Percentiles rank a stretch among this genome's conserved stretches.
Conservation (phyloP, 208 protist species). For the Leishmania amazonensis region DNA sequence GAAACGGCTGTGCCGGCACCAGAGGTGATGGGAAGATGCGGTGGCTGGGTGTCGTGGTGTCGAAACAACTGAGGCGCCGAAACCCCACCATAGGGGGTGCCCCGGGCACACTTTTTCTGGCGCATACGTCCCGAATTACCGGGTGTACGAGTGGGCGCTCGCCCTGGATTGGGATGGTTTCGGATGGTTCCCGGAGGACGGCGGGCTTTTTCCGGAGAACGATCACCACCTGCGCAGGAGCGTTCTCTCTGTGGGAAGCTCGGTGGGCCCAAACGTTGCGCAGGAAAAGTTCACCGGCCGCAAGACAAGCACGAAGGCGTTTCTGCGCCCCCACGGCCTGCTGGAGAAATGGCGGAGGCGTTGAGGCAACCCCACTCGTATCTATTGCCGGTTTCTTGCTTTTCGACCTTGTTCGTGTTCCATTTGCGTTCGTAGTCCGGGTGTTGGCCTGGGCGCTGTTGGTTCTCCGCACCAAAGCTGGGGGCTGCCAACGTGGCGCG, state of each 20-base stretch:
- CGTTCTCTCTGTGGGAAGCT: slow-evolving; percentile 64
- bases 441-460: too few relatives aligned
- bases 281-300: slow-evolving; percentile 41
- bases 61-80: slow-evolving; percentile 21
- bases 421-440: neutral
- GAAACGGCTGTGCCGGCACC: slow-evolving; percentile 21
- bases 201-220: slow-evolving; percentile 48
- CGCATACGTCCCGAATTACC: slow-evolving; percentile 73
- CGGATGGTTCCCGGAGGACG: slow-evolving; percentile 65
- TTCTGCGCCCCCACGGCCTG: slow-evolving; percentile 32
- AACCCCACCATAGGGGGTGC: slow-evolving; percentile 47
- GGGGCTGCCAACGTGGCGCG: too few relatives aligned
- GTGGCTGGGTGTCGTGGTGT: slow-evolving; percentile 19
- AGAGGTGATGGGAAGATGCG: slow-evolving; percentile 32
- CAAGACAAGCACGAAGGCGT: slow-evolving; percentile 35
- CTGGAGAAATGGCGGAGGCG: neutral
- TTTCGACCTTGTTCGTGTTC: neutral
- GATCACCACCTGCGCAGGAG: slow-evolving; percentile 67
- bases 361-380: neutral
- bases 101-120: slow-evolving; percentile 74
- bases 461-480: too few relatives aligned
- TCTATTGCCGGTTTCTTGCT: neutral
- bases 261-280: slow-evolving; percentile 43
- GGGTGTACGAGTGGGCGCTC: slow-evolving; percentile 72
- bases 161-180: slow-evolving; percentile 67